phyloP scores from a whole-genome alignment of 2,329 filamentous ascomycete species.

The Corinectria fuckeliana region DNA sequence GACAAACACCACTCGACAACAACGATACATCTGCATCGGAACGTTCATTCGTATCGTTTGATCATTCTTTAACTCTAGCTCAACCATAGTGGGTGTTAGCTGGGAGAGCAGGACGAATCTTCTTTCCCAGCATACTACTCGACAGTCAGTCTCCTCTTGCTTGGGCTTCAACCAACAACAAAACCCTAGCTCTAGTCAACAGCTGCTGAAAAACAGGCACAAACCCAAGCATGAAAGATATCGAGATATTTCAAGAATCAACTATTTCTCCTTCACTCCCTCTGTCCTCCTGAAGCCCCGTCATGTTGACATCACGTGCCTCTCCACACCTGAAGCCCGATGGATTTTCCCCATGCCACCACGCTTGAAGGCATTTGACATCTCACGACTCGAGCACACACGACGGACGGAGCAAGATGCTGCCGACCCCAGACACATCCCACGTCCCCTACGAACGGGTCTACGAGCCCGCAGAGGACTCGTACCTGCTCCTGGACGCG shows the following conservation, averaged over 20 bases:
- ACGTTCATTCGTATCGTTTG: neutral
- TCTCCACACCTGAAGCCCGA: conserved; percentile 19
- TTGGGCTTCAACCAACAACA: neutral
- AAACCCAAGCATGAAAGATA: neutral
- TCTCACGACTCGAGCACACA: neutral
- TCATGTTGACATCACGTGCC: conserved; percentile 31
- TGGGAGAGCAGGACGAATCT: neutral
- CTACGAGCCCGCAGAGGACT: conserved; percentile 97
- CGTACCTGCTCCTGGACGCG: conserved; percentile 91
- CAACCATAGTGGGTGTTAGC: too few relatives aligned
- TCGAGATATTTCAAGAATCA: neutral
- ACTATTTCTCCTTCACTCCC: neutral
- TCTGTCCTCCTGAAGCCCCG: neutral
- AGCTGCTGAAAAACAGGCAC: neutral
- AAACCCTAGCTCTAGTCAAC: neutral
- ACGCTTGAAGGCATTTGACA: conserved; percentile 30
- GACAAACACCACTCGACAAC: neutral
- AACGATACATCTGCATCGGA: neutral
- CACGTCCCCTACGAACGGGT: conserved; percentile 89
- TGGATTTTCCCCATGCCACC: conserved; percentile 13
- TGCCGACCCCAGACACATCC: conserved; percentile 91
- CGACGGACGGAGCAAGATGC: conserved; percentile 73
- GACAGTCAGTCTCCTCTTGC: too few relatives aligned
- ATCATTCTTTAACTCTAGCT: neutral
- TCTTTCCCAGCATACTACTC: neutral